Evolutionary conservation across 192 early-diverging fungal species (phyloP).

Genomic region (Backusella morwellensis): DNA sequence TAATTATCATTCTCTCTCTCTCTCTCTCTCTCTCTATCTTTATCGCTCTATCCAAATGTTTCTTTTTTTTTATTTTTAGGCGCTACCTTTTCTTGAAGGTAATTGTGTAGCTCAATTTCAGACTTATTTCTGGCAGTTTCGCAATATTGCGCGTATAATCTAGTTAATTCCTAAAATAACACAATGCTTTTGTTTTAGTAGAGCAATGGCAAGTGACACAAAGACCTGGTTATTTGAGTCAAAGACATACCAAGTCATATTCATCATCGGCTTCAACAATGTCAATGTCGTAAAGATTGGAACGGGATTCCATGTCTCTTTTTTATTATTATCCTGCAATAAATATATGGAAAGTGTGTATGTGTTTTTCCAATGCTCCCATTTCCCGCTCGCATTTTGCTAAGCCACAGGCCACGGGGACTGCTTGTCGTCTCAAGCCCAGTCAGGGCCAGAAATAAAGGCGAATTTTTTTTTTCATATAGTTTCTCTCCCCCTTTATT

Average conservation of each 20-base stretch:
- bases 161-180: constrained; percentile 19
- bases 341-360: background rate
- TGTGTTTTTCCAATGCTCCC: background rate
- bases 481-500: constrained; percentile 27
- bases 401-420: background rate
- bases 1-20: background rate
- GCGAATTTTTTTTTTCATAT: background rate
- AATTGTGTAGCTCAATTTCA: constrained; percentile 58
- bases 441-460: background rate
- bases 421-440: background rate
- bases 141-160: constrained; percentile 16
- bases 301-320: constrained; percentile 1
- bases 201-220: background rate
- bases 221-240: background rate
- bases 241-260: background rate
- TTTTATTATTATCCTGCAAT: background rate
- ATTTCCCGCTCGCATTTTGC: background rate
- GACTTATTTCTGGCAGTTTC: constrained; percentile 31
- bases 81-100: constrained; percentile 54
- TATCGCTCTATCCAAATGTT: background rate
- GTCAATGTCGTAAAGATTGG: background rate
- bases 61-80: background rate
- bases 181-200: background rate
- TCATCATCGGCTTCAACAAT: background rate
- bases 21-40: background rate